phyloP scores from a whole-genome alignment of 1,139 yeast genomes.

The Sugiyamaella neomexicana region DNA sequence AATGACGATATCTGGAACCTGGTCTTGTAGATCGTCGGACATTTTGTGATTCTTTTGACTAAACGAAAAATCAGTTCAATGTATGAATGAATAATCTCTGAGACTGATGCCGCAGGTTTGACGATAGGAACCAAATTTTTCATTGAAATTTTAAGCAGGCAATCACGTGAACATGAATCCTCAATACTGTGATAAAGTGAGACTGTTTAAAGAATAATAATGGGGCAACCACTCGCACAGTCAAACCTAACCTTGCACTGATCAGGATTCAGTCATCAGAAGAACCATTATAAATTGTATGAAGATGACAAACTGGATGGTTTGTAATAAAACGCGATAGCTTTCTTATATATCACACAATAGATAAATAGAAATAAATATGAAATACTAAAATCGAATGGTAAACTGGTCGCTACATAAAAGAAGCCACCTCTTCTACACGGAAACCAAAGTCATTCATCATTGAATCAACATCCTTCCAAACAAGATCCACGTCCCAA shows the following conservation, averaged over 20 bases:
- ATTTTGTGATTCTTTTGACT: conserved; percentile 22
- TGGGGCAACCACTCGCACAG: not conserved
- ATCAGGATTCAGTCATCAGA: no score
- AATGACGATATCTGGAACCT: conserved; percentile 80
- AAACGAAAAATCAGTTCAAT: not conserved
- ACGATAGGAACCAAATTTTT: conserved; percentile 7
- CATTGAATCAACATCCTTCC: conserved; percentile 88
- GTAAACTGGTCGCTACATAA: conserved; percentile 6
- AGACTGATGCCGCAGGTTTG: conserved; percentile 8
- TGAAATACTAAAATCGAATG: not conserved
- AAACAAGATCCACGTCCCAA: conserved; percentile 69
- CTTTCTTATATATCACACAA: not conserved
- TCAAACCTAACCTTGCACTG: conserved; percentile 2
- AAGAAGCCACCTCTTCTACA: conserved; percentile 42
- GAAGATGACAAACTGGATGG: no score
- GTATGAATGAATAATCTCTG: not conserved
- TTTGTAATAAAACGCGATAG: no score
- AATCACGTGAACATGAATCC: conserved; percentile 1
- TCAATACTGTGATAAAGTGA: not conserved
- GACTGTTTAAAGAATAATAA: not conserved
- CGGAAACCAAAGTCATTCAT: conserved; percentile 96
- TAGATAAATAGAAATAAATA: conserved; percentile 7
- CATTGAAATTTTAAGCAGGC: conserved; percentile 1
- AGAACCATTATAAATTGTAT: no score
- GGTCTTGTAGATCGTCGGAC: conserved; percentile 68